Evolutionary conservation across 495 filamentous ascomycete species (phyloP).

Genomic region (Chaetomium fimeti): DNA sequence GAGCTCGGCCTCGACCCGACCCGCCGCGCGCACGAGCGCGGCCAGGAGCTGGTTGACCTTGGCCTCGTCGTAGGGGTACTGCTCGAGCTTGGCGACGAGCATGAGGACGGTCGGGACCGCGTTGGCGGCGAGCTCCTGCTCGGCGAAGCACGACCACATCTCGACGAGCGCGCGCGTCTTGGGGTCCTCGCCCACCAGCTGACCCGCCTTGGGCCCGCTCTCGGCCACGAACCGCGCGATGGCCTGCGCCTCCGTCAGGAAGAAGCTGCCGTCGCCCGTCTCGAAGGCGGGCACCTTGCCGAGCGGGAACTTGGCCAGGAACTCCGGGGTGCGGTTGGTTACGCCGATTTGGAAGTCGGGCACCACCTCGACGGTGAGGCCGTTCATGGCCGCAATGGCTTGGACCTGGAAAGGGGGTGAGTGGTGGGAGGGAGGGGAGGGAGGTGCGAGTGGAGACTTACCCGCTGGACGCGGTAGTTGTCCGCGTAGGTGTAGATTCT

Average conservation of each 20-base stretch:
- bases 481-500: conserved; percentile 49
- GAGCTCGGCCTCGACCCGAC: conserved; percentile 45
- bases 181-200: conserved; percentile 51
- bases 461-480: conserved; percentile 53
- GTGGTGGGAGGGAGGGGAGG: neutral
- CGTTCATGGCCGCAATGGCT: conserved; percentile 54
- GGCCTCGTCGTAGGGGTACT: conserved; percentile 40
- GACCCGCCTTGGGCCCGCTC: conserved; percentile 49
- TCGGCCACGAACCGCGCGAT: conserved; percentile 57
- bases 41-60: conserved; percentile 34
- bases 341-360: conserved; percentile 44
- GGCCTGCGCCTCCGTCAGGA: conserved; percentile 53
- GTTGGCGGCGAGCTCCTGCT: conserved; percentile 46
- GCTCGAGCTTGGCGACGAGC: conserved; percentile 36
- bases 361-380: conserved; percentile 43
- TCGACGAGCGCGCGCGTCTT: conserved; percentile 50
- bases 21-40: conserved; percentile 39
- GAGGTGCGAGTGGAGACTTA: conserved; percentile 29
- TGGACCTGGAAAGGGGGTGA: conserved; percentile 40
- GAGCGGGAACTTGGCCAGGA: conserved; percentile 59
- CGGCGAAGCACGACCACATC: conserved; percentile 52
- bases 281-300: conserved; percentile 62
- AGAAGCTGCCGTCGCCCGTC: conserved; percentile 49
- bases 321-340: conserved; percentile 52
- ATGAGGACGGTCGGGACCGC: conserved; percentile 34